A percentile compares a stretch with the other conserved stretches of the same genome.
Conservation (phyloP, 192 early-diverging fungal genomes). For the Backusella westeae region DNA sequence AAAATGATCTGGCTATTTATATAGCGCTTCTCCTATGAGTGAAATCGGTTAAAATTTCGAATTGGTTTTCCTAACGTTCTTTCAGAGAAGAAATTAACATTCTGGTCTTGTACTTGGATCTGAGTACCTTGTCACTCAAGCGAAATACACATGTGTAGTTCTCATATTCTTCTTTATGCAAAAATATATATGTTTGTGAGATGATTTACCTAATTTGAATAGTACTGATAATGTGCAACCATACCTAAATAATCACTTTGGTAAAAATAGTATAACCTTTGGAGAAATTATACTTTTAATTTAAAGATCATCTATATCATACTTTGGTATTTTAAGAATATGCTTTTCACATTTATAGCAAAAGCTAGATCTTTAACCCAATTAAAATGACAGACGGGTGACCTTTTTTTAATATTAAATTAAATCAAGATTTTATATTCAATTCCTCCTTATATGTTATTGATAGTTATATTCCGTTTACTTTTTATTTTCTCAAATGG, state of each 20-base stretch:
- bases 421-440: not conserved
- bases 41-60: not conserved
- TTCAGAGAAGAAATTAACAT: not conserved
- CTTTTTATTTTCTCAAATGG: not conserved
- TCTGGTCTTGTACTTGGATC: not conserved
- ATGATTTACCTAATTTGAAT: not conserved
- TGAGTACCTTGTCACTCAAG: not conserved
- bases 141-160: not conserved
- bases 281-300: not conserved
- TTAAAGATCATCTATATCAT: no score
- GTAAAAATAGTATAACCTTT: not conserved
- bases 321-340: no score
- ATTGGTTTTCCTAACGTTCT: not conserved
- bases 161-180: not conserved
- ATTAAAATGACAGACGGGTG: not conserved
- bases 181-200: not conserved
- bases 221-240: not conserved
- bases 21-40: not conserved
- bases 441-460: no score
- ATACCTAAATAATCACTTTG: not conserved
- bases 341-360: no score
- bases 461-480: not conserved
- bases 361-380: no score
- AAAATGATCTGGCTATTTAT: not conserved
- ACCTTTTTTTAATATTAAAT: not conserved